Conservation (phyloP, 108 stramenopile species). For the Skeletonema tropicum region DNA sequence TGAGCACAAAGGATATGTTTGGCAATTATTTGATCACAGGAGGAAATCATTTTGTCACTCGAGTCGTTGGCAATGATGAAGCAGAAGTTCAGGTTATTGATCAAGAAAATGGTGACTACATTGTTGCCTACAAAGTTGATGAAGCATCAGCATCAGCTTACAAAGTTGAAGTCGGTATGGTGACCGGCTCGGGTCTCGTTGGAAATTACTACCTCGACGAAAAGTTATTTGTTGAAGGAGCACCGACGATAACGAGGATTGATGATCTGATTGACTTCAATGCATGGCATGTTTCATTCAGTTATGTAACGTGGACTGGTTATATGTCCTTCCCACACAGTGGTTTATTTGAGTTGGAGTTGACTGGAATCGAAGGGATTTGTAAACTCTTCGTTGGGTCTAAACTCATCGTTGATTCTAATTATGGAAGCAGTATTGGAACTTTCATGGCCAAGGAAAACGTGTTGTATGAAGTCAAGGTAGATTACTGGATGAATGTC, state of each 20-base stretch:
- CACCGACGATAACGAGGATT: slow-evolving; percentile 1
- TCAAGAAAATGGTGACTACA: slow-evolving; percentile 32
- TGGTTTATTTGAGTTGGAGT: slow-evolving; percentile 18
- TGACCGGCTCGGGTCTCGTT: slow-evolving; percentile 19
- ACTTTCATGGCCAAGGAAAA: slow-evolving; percentile 23
- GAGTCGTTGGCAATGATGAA: slow-evolving; percentile 12
- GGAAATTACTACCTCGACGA: slow-evolving; percentile 16
- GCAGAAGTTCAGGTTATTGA: slow-evolving; percentile 15
- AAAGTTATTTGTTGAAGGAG: slow-evolving; percentile 7
- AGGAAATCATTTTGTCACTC: slow-evolving; percentile 20
- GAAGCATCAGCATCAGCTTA: slow-evolving; percentile 26
- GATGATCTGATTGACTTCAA: slow-evolving; percentile 20
- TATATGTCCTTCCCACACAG: slow-evolving; percentile 32
- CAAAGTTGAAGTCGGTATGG: slow-evolving; percentile 30
- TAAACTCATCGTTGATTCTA: slow-evolving; percentile 9
- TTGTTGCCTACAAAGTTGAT: slow-evolving; percentile 27
- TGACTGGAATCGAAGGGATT: slow-evolving; percentile 29
- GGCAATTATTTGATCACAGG: slow-evolving; percentile 13
- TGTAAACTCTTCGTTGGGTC: slow-evolving; percentile 19
- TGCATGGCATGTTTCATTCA: slow-evolving; percentile 5
- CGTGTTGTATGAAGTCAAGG: slow-evolving; percentile 25
- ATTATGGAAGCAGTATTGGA: not conserved
- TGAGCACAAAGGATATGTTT: slow-evolving; percentile 24
- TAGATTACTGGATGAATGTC: slow-evolving; percentile 26
- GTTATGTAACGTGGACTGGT: slow-evolving; percentile 20